Evolutionary conservation across 2,329 filamentous ascomycete genomes (phyloP), one percentile per base, ranked within the genome.

Genomic region (Emmonsia crescens): DNA sequence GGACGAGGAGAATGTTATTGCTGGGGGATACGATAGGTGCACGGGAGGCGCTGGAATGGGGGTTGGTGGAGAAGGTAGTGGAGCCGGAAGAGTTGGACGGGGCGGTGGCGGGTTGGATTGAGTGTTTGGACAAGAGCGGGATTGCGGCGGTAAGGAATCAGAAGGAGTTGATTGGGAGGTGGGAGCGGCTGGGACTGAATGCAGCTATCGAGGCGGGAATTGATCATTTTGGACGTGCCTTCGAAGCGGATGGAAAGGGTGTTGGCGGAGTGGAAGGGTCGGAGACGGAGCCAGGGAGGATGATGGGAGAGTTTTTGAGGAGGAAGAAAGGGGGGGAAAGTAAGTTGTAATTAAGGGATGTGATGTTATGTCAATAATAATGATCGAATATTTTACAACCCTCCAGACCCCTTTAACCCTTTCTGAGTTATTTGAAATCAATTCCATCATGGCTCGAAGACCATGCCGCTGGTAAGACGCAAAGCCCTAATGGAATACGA

Each of bases 51-150:
- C 65, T 72, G 59, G 61, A 61, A 51, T 75, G 73, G 73, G 73
- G 74, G 12, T 63, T 75, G n/a, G 66, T 76, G 9, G 74, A 76
- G 62, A 67, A 68, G 63, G 66, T 76, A 8, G 72, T 73, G 6
- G 64, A 69, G 19, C 65, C 65, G 5, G 62, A 62, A 8, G 66
- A 60, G 19, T 62, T 76, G 40, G 71, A 75, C 61, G 61, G 61
- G 27, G 70, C 66, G 57, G 71, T 76, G 10, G 67, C 67, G 12
- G 65, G 67, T n/a, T 75, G 73, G 73, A 61, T 70, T 27, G 60
- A 61, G 14, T 65, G 60, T 29, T 62, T 76, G 38, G 66, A 68
- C 33, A 66, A 64, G 51, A 71, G 69, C 67, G 73, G 71, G 1
- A 69, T 72, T 3, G 60, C 61, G 19, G 72, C 73, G 16, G 69